Base-by-base conservation (phyloP, 306 rosid genomes). In the Rosa rugosa region DNA sequence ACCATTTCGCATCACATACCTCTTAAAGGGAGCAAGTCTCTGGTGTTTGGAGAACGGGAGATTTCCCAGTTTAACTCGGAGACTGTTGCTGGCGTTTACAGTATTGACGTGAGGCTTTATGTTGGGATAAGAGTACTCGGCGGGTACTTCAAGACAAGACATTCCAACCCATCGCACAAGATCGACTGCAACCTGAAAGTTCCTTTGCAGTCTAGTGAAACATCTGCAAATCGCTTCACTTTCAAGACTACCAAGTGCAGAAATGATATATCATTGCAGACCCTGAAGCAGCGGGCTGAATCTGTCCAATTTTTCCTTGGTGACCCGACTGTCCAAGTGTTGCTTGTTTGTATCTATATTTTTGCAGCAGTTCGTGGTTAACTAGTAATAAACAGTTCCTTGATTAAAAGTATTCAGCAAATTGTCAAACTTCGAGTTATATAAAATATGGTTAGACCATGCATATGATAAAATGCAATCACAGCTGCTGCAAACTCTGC, bases 1-100 rank as follows among this genome's bases (percentile, higher is more conserved):
- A 38, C 54, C 11, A 1, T 3, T 27, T 44, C 88, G 71, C 72
- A 8, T 31, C 72, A 54, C 8, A 22, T 79, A 0, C 49, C 20
- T 9, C 87, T 92, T 38, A 9, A 71, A 60, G 82, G 82, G 17
- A 6, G 47, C 13, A 9, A 56, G n/a, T 23, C 23, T 45, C 42
- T 70, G 38, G 20, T 25, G 20, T 57, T 59, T 46, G 63, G 16
- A n/a, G 71, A 71, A 45, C 56, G 0, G 9, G 77, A 71, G 9
- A 38, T 71, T 60, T 46, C 71, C 25, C 34, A 23, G 57, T 77
- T 42, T 70, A 47, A 27, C 69, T 44, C 4, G 49, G 75, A 79
- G 41, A 79, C 78, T 57, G 11, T 56, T 44, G 60, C 47, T 34
- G 77, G 71, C 5, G 51, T 72, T 62, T 62, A 71, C 51, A 45